Percentiles rank a stretch among this genome's conserved stretches.
Conservation (phyloP, 441 rosid species). For the Melastoma candidum region DNA sequence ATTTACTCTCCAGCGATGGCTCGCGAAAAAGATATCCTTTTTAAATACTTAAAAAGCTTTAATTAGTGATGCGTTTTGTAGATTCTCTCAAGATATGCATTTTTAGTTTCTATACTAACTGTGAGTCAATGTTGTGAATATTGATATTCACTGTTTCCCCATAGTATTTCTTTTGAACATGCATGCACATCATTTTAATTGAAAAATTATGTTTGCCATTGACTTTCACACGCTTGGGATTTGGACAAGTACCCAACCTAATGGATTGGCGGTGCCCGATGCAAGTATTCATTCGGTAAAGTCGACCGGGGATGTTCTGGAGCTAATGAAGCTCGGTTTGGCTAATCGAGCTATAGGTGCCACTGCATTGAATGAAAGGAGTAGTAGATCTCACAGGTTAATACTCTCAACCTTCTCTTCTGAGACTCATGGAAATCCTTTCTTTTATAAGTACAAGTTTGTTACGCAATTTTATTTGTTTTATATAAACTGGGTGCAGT, state of each 20-base stretch:
- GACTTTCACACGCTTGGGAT: slow-evolving; percentile 91
- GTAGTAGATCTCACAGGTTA: slow-evolving; percentile 91
- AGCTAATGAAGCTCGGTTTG: slow-evolving; percentile 72
- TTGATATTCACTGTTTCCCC: no score
- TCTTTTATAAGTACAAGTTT: slow-evolving; percentile 1
- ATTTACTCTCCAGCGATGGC: slow-evolving; percentile 53
- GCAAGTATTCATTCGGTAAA: slow-evolving; percentile 80
- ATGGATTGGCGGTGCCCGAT: slow-evolving; percentile 94
- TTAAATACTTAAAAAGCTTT: neutral
- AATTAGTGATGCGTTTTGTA: no score
- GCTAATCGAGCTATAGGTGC: slow-evolving; percentile 85
- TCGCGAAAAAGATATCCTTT: slow-evolving; percentile 84
- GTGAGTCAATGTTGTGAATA: no score
- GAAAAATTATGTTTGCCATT: slow-evolving; percentile 26
- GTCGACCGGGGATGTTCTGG: slow-evolving; percentile 72
- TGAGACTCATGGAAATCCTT: slow-evolving; percentile 5
- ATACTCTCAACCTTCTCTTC: slow-evolving; percentile 12
- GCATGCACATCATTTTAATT: neutral
- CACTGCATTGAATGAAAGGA: slow-evolving; percentile 91
- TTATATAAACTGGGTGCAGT: slow-evolving; percentile 5
- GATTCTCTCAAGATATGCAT: no score
- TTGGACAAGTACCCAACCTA: slow-evolving; percentile 61
- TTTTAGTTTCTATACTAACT: no score
- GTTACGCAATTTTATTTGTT: neutral
- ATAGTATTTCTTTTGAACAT: neutral